Base-by-base conservation (phyloP, 2,329 filamentous ascomycete genomes). In the Ophiostoma sp. region DNA sequence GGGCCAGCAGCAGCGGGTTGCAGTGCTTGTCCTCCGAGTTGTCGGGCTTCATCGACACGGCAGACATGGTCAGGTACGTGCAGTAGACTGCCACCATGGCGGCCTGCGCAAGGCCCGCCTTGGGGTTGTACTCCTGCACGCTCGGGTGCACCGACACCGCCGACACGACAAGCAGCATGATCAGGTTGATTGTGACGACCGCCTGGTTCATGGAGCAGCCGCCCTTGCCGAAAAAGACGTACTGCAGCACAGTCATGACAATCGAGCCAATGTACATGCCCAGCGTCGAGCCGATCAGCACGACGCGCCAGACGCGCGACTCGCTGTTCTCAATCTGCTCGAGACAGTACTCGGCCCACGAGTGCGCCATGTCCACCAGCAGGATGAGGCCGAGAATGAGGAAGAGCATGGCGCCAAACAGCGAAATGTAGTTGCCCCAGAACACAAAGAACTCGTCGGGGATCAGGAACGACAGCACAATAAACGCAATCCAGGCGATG, bases 71-170 rank as follows among this genome's bases (percentile, higher is more conserved):
- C 70, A 99, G 87, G 78, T 99, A 99, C 62, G 95, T 98, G 86
- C 95, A 99, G 84, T 99, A 99, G 71, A 97, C 87, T 23, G 94
- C 93, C 64, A 99, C 95, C 87, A 98, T 97, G 73, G 95, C 94
- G 60, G 94, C 93, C 79, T 99, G 95, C n/a, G 95, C 95, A 71
- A 99, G 85, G 67, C 95, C 95, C 60, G 95, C 95, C 77, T 94
- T 93, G 67, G 94, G 89, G 79, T 99, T 99, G 78, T 90, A 90
- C 76, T 94, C 93, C 79, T 99, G 95, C 17, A 99, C 88, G 0
- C 86, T 87, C 1, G 95, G 94, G 77, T 98, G 94, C 72, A 99
- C 90, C 0, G 94, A 97, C 41, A 97, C 85, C 74, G 89, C 84
- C 0, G 93, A 96, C 72, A 96, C 89, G 71, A 87, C 83, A 67